These are phyloP conservation scores for Aspergillus calidoustus DNA, from an alignment of 2,329 filamentous ascomycete genomes.

Conservation along the genomic window DNA sequence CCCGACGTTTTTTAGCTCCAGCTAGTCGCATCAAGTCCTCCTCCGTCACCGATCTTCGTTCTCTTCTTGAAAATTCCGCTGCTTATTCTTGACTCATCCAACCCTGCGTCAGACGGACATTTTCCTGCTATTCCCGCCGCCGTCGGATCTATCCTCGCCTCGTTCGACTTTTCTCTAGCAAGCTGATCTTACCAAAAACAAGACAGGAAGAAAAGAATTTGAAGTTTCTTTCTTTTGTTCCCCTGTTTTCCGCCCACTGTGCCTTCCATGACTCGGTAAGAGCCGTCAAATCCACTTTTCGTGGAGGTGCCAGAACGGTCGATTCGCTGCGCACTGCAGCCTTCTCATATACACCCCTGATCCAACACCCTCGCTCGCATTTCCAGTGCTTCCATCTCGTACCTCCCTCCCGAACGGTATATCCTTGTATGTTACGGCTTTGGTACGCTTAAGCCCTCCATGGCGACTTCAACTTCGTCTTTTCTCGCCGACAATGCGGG, in stretches of 20 bases:
- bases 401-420: background rate
- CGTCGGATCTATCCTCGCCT: background rate
- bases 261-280: conserved; percentile 28
- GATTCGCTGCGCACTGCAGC: conserved; percentile 25
- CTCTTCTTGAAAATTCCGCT: conserved; percentile 1
- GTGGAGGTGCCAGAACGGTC: conserved; percentile 28
- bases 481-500: conserved; percentile 30
- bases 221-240: conserved; percentile 7
- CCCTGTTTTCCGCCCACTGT: background rate
- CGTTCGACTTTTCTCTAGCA: background rate
- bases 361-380: conserved; percentile 16
- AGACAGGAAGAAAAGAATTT: background rate
- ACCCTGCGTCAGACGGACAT: conserved; percentile 9
- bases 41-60: background rate
- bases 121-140: background rate
- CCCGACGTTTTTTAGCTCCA: conserved; percentile 2
- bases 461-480: conserved; percentile 32
- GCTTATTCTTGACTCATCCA: conserved; percentile 13
- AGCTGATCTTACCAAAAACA: background rate
- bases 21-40: background rate
- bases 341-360: conserved; percentile 18
- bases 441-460: conserved; percentile 26
- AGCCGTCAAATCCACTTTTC: conserved; percentile 25
- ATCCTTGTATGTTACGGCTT: conserved; percentile 22
- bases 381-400: conserved; percentile 15